Evolutionary conservation across 495 filamentous ascomycete species (phyloP), one percentile per base, ranked within the genome.

Genomic region (Astrothelium subdiscretum): DNA sequence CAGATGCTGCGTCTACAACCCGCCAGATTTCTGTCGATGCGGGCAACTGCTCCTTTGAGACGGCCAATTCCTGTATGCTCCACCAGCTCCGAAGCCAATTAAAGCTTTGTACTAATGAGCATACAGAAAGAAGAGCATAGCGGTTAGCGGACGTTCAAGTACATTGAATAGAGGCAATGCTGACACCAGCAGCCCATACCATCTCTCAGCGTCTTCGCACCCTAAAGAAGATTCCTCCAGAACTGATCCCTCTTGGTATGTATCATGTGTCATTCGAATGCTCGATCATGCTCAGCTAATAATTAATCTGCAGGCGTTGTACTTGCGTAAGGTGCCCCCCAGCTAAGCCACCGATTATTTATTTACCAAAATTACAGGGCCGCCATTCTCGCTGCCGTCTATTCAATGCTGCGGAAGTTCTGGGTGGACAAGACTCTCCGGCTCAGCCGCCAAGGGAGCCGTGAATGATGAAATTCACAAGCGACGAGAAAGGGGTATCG

Each of bases 191-290:
- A 98, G 94, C 90, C 72, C 94, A 97, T 80, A 97, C 94, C 63
- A 87, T 99, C 77, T 97, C 94, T 54, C 94, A 99, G 79, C 88
- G 95, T 68, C 80, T 99, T 64, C 87, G 94, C 69, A 83, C 80
- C 65, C 77, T 97, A 63, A 90, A 88, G 83, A 84, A 83, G 79
- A 85, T 96, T 71, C 94, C 94, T 63, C 85, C 92, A 58, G 94
- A 99, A 81, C 81, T 99, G 84, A 84, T 92, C 70, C 94, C 94
- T 68, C 84, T 99, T 67, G 90, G 92, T 96, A 87, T 74, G 85
- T 79, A 62, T n/a, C n/a, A n/a, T 8, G 15, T 15, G 65, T 61
- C 60, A 29, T 29, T 13, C 40, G 29, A 38, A 5, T 15, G 32
- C 31, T 62, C 40, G 59, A 38, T 22, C 31, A 52, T 42, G 54